phyloP scores from a whole-genome alignment of 2,329 filamentous ascomycete species.

The Ophiostoma angusticollis region DNA sequence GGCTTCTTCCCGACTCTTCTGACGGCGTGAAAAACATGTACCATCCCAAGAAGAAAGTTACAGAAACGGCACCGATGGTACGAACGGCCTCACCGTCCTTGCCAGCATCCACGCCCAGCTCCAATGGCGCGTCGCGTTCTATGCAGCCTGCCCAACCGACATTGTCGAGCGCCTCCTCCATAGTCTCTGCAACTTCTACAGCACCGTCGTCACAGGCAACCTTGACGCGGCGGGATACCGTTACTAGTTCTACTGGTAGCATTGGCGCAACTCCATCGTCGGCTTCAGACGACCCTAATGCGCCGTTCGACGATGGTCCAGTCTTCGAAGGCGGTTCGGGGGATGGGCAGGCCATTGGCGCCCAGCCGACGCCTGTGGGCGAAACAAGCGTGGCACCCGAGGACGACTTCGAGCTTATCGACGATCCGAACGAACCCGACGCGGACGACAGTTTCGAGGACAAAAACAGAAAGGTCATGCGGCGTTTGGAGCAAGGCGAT shows the following conservation, averaged over 20 bases:
- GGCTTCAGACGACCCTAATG: background rate
- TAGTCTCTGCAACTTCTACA: slow-evolving; percentile 8
- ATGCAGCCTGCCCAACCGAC: background rate
- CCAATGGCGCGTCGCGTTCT: background rate
- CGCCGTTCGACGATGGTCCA: slow-evolving; percentile 9
- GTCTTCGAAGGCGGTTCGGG: slow-evolving; percentile 2
- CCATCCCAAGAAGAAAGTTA: slow-evolving; percentile 53
- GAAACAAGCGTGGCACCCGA: slow-evolving; percentile 40
- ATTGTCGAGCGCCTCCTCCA: background rate
- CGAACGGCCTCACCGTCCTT: too few species aligned
- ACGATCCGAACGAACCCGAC: slow-evolving; percentile 80
- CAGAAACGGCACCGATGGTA: too few species aligned
- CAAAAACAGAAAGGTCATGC: slow-evolving; percentile 96
- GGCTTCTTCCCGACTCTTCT: slow-evolving; percentile 65
- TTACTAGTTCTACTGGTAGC: background rate
- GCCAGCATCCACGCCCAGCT: too few species aligned
- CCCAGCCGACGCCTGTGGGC: slow-evolving; percentile 1
- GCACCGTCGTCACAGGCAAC: slow-evolving; percentile 12
- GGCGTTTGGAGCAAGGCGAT: slow-evolving; percentile 79
- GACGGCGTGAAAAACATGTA: slow-evolving; percentile 55
- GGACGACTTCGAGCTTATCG: slow-evolving; percentile 91
- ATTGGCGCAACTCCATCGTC: background rate
- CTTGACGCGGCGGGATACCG: slow-evolving; percentile 8
- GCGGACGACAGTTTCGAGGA: slow-evolving; percentile 73
- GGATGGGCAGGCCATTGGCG: slow-evolving; percentile 1